Base-by-base conservation (phyloP, 116 monocot species). In the Zostera marina region DNA sequence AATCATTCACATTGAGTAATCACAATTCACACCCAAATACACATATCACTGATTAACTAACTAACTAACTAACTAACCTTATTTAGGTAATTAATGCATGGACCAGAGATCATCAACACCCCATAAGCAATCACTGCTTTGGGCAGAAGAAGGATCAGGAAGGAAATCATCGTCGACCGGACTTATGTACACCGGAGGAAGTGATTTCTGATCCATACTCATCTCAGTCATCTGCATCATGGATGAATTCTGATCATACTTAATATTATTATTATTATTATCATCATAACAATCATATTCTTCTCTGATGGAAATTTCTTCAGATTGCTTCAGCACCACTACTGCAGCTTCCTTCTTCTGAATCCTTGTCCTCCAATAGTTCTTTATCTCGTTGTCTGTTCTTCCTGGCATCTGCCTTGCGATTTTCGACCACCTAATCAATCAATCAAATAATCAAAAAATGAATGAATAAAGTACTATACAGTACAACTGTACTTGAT, bases 311-410 rank as follows among this genome's bases (percentile, higher is more conserved):
- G 32, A 3, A 32, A 5, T 5, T 32, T 32, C 32, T 3, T 0
- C 67, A 25, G 70, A 63, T 7, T 60, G 55, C 66, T 87, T 94
- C 8, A 42, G 0, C 5, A 32, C 32, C 5, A 32, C 32, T 32
- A 32, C 32, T 32, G 32, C 32, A 3, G 32, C 32, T 32, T 32
- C 43, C 48, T 88, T 88, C 79, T 88, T 94, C 62, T 94, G 94
- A 22, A 94, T 79, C 49, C 88, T 79, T 0, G 94, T 94, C 45
- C 94, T 72, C 94, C 88, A 94, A 73, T 68, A 88, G 73, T 94
- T 94, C 71, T 94, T 94, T 47, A 94, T 79, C 56, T 94, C 94
- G 64, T 94, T 88, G 51, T 94, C 94, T 0, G 94, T 94, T 54
- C 94, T 84, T 7, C 94, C 94, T 0, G 94, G 94, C 16, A 94